A percentile compares a stretch with the other conserved stretches of the same genome.
Evolutionary conservation across 495 filamentous ascomycete species (phyloP).

Genomic region (Penicillium longicatenatum): DNA sequence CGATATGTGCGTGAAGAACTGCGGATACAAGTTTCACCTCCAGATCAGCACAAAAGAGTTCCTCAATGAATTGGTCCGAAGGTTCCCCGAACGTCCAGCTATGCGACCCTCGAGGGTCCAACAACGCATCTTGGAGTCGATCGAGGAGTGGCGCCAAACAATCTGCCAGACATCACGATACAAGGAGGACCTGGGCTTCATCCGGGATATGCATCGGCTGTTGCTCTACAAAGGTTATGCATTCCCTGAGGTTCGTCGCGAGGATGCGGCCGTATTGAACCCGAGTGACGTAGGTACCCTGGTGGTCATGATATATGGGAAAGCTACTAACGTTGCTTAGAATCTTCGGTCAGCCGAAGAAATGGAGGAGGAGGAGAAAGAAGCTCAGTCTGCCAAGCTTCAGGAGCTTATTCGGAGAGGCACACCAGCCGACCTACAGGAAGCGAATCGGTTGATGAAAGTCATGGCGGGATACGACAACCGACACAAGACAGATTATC

Average conservation of each 20-base stretch:
- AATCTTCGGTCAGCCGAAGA: slow-evolving; percentile 95
- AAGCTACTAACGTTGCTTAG: slow-evolving; percentile 51
- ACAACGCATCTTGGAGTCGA: slow-evolving; percentile 88
- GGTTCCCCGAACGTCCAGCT: slow-evolving; percentile 93
- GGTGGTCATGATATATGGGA: slow-evolving; percentile 9
- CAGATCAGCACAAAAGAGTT: slow-evolving; percentile 99
- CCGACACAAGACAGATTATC: slow-evolving; percentile 92
- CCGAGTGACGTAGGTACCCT: slow-evolving; percentile 89
- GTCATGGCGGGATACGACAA: slow-evolving; percentile 98
- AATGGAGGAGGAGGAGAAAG: slow-evolving; percentile 96
- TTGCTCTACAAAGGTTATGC: slow-evolving; percentile 95
- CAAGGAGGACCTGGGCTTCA: slow-evolving; percentile 94
- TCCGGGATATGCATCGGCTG: slow-evolving; percentile 96
- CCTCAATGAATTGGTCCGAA: slow-evolving; percentile 93
- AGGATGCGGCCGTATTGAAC: slow-evolving; percentile 96
- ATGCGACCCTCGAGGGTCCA: slow-evolving; percentile 85
- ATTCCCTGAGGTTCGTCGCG: slow-evolving; percentile 86
- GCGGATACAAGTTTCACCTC: slow-evolving; percentile 97
- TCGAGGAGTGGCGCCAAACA: slow-evolving; percentile 97
- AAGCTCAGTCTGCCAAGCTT: slow-evolving; percentile 93
- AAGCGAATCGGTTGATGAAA: slow-evolving; percentile 97
- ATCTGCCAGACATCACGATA: slow-evolving; percentile 97
- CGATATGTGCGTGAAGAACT: slow-evolving; percentile 99
- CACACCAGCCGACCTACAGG: slow-evolving; percentile 87
- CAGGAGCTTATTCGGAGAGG: slow-evolving; percentile 95